These are phyloP conservation scores for Ascoidea tarda DNA, from an alignment of 805 yeast species.

Conservation along the genomic window DNA sequence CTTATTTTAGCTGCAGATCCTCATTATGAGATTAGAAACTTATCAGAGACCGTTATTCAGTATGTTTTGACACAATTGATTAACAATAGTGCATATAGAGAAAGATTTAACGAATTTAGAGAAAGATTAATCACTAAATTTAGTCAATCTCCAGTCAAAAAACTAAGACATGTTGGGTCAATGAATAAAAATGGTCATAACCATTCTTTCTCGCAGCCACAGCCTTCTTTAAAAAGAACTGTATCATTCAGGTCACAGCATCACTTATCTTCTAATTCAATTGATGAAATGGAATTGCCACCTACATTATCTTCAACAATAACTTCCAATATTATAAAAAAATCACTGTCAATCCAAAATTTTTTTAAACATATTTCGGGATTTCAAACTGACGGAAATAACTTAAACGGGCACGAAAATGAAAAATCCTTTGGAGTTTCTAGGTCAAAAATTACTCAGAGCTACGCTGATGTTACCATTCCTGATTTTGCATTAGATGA, in stretches of 20 bases:
- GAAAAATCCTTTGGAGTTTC: background rate
- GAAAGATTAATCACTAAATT: background rate
- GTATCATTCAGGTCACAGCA: background rate
- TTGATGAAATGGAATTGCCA: background rate
- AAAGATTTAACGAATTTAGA: background rate
- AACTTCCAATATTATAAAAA: background rate
- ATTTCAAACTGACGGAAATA: background rate
- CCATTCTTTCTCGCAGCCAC: background rate
- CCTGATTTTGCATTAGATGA: background rate
- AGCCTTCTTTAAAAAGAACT: too few species aligned
- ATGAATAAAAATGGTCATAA: slow-evolving; percentile 36
- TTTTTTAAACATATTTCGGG: background rate
- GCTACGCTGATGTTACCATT: background rate
- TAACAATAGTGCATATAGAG: background rate
- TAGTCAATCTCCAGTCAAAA: background rate
- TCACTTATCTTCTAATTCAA: background rate
- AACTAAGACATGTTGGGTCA: background rate
- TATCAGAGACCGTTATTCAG: slow-evolving; percentile 11
- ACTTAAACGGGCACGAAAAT: too few species aligned
- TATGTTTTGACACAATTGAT: slow-evolving; percentile 13
- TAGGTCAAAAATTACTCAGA: background rate
- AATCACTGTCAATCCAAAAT: background rate
- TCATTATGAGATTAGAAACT: slow-evolving; percentile 54
- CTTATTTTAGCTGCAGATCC: slow-evolving; percentile 80
- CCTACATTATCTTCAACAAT: slow-evolving; percentile 9